Base-by-base conservation (phyloP, 768 basidiomycete species). In the Phanerodontia chrysosporium region DNA sequence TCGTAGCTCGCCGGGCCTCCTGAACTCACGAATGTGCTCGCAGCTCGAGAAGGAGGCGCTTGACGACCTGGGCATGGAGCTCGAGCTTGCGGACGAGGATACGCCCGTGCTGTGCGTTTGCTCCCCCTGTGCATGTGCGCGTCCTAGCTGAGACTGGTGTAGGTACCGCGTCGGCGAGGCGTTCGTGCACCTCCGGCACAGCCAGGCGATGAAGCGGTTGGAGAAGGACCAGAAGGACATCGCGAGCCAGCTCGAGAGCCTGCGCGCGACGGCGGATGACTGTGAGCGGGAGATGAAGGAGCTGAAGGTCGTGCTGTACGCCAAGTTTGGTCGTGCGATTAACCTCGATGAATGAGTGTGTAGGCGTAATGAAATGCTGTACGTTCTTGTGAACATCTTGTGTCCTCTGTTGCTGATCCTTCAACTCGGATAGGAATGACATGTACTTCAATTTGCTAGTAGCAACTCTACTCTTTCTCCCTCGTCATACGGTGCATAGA, bases 31-130 rank as follows among this genome's bases (percentile, higher is more conserved):
- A 27, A 45, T 28, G 24, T 51, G 21, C 46, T 10, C 21, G 14
- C 68, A 98, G 94, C 86, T 90, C 81, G 94, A 96, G 75, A 95
- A 95, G 74, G 95, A 97, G 66, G 89, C 93, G 2, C 82, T 96
- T 14, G 93, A 96, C 60, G 95, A 98, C 70, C 81, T 97, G 29
- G 75, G 84, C 1, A 89, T 82, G 46, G 95, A 97, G 67, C 81
- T 98, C 24, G 94, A 96, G 68, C 83, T 98, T 10, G 85, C 87
- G 0, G 93, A 96, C 61, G 93, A 95, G 65, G 88, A 91, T 58
- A 82, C 90, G 57, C 77, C 78, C 0, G 85, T 97, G 3, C 67
- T 94, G 90, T 94, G 64, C 58, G 89, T 71, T 46, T 59, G 27
- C 55, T n/a, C 53, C 39, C 16, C 30, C 25, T 55, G n/a, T 45